Percentiles rank a stretch among this genome's conserved stretches.
These are phyloP conservation scores for Fusarium sp. DNA, from an alignment of 2,329 filamentous ascomycete genomes.

Conservation along the genomic window DNA sequence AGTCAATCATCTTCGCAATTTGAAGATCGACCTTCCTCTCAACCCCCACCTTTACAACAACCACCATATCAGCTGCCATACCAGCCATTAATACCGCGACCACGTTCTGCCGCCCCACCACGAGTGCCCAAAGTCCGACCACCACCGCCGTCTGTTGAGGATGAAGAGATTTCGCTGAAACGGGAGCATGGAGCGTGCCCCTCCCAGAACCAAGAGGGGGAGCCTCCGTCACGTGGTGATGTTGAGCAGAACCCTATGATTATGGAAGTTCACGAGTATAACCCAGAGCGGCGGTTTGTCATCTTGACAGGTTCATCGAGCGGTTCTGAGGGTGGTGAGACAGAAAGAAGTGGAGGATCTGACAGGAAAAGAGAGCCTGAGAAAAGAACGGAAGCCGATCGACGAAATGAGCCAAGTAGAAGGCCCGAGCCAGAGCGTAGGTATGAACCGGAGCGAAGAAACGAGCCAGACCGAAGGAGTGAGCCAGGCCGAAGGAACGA, in stretches of 20 bases:
- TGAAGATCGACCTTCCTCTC: conserved; percentile 36
- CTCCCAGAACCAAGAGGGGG: conserved; percentile 59
- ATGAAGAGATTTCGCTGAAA: conserved; percentile 72
- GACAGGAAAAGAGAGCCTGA: conserved; percentile 19
- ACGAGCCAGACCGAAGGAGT: neutral
- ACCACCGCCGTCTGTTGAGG: conserved; percentile 76
- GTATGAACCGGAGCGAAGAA: conserved; percentile 40
- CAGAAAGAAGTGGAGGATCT: conserved; percentile 41
- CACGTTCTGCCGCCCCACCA: conserved; percentile 28
- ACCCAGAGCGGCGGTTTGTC: conserved; percentile 75
- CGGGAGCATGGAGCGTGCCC: conserved; percentile 66
- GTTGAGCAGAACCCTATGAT: conserved; percentile 78
- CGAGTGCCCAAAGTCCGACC: conserved; percentile 58
- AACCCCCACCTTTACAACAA: conserved; percentile 27
- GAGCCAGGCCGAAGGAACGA: conserved; percentile 21
- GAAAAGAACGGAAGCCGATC: conserved; percentile 10
- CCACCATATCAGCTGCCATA: conserved; percentile 38
- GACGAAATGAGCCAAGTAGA: conserved; percentile 14
- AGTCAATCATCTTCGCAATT: conserved; percentile 39
- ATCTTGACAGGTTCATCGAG: conserved; percentile 59
- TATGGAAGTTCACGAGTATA: conserved; percentile 70
- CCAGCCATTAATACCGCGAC: conserved; percentile 32
- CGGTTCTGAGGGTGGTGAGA: conserved; percentile 43
- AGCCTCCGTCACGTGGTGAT: conserved; percentile 71
- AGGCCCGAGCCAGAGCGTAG: conserved; percentile 40